Conservation (phyloP, 768 basidiomycete species). For the Leccinum olivaceopallidum region DNA sequence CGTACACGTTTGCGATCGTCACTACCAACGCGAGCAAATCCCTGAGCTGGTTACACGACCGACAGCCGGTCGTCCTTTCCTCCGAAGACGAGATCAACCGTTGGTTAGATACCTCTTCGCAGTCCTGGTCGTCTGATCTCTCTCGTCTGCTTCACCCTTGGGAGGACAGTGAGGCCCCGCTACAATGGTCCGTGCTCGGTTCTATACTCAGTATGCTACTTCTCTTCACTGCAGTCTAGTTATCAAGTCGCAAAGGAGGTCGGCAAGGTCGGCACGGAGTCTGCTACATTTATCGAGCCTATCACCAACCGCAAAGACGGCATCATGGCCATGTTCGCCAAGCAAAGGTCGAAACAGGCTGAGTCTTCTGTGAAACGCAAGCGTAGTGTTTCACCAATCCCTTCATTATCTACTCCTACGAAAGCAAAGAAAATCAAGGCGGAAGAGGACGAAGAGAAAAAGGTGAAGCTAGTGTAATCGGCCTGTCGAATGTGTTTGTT, state of each 20-base stretch:
- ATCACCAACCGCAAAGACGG: constrained; percentile 80
- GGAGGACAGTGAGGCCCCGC: constrained; percentile 44
- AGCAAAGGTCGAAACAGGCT: constrained; percentile 43
- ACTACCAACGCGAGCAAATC: constrained; percentile 75
- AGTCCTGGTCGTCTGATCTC: constrained; percentile 63
- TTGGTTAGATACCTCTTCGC: constrained; percentile 82
- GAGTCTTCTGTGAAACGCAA: constrained; percentile 29
- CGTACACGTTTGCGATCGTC: constrained; percentile 88
- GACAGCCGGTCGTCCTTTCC: constrained; percentile 81
- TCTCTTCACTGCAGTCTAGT: constrained; percentile 39
- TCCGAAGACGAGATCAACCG: constrained; percentile 53
- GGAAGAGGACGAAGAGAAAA: constrained; percentile 24
- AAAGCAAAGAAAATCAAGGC: not conserved
- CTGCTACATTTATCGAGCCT: constrained; percentile 79
- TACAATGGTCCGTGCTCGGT: constrained; percentile 62
- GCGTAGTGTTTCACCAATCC: constrained; percentile 23
- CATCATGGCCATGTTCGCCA: constrained; percentile 79
- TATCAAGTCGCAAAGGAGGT: constrained; percentile 88
- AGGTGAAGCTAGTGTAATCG: not conserved
- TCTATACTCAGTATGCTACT: not conserved
- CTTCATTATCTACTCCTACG: not conserved
- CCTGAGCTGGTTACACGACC: constrained; percentile 87
- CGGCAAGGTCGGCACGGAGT: constrained; percentile 87
- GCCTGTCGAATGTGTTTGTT: not conserved
- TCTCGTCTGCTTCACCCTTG: constrained; percentile 62